Percentiles rank a stretch among this genome's conserved stretches.
These are phyloP conservation scores for Echinosophora koreensis DNA, from an alignment of 306 rosid genomes.

Conservation along the genomic window DNA sequence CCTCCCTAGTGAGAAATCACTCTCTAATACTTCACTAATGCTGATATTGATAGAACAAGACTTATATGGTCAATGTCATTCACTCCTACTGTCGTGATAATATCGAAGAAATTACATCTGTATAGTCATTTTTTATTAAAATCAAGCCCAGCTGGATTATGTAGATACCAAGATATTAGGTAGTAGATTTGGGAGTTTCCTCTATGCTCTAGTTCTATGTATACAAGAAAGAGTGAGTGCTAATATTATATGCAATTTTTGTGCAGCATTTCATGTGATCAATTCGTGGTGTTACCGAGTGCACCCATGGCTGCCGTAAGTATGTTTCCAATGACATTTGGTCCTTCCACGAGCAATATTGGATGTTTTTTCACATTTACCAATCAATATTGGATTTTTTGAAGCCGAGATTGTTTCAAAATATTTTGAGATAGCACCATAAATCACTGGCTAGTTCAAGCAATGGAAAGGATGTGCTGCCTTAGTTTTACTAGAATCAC, in stretches of 20 bases:
- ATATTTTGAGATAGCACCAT: conserved; percentile 44
- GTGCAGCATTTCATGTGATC: conserved; percentile 48
- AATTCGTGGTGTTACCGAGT: conserved; percentile 50
- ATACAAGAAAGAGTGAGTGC: conserved; percentile 45
- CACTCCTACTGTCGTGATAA: not conserved
- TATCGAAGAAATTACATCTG: not conserved
- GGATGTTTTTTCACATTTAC: conserved; percentile 36
- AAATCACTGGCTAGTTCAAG: conserved; percentile 42
- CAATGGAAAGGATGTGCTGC: conserved; percentile 35
- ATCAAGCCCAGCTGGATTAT: conserved; percentile 27
- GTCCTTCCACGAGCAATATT: conserved; percentile 47
- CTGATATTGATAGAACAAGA: conserved; percentile 18
- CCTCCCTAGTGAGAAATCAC: conserved; percentile 17
- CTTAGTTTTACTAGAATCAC: not conserved
- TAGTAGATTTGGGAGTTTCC: conserved; percentile 40
- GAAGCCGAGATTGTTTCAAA: conserved; percentile 33
- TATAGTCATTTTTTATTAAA: not conserved
- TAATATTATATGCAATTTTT: conserved; percentile 45
- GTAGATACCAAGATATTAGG: conserved; percentile 40
- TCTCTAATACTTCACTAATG: not conserved
- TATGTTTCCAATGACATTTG: conserved; percentile 46
- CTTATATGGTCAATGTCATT: conserved; percentile 9
- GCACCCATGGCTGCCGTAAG: not conserved
- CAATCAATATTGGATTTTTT: conserved; percentile 30
- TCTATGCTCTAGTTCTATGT: conserved; percentile 52